phyloP scores from a whole-genome alignment of 164 flowering plant genomes.

The Macadamia tetraphylla region DNA sequence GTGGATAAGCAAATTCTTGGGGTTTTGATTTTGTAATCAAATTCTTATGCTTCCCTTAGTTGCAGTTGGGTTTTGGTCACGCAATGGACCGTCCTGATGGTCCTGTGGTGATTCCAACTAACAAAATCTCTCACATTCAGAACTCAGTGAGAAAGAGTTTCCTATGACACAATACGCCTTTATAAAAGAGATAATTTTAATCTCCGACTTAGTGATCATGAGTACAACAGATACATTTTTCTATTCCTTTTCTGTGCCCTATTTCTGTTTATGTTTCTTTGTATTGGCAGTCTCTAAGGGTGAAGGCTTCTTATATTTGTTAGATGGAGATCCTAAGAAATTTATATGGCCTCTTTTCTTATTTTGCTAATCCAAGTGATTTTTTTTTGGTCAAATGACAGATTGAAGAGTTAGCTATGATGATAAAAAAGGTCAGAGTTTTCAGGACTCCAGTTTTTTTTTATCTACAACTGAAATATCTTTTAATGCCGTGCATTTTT shows the following conservation, averaged over 20 bases:
- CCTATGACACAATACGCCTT: too few species aligned
- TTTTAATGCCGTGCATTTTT: neutral
- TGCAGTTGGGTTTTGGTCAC: too few species aligned
- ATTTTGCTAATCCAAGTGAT: conserved; percentile 6
- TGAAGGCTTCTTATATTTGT: neutral
- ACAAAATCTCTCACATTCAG: too few species aligned
- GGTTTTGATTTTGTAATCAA: too few species aligned
- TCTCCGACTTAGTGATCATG: too few species aligned
- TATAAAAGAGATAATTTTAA: too few species aligned
- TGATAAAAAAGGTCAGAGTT: conserved; percentile 57
- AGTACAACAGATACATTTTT: neutral
- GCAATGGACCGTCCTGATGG: too few species aligned
- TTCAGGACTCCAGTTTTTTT: neutral
- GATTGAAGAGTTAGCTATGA: conserved; percentile 60
- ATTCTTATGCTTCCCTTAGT: too few species aligned
- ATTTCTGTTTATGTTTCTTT: neutral
- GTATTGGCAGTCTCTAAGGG: neutral
- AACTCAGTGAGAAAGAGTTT: too few species aligned
- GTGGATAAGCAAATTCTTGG: too few species aligned
- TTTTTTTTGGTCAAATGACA: conserved; percentile 25
- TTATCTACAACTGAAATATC: neutral
- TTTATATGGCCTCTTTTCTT: neutral
- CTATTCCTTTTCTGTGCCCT: too few species aligned
- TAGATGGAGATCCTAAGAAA: neutral
- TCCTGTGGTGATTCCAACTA: too few species aligned